Conservation (phyloP, 495 filamentous ascomycete genomes). For the Parachaetomium inaequale region DNA sequence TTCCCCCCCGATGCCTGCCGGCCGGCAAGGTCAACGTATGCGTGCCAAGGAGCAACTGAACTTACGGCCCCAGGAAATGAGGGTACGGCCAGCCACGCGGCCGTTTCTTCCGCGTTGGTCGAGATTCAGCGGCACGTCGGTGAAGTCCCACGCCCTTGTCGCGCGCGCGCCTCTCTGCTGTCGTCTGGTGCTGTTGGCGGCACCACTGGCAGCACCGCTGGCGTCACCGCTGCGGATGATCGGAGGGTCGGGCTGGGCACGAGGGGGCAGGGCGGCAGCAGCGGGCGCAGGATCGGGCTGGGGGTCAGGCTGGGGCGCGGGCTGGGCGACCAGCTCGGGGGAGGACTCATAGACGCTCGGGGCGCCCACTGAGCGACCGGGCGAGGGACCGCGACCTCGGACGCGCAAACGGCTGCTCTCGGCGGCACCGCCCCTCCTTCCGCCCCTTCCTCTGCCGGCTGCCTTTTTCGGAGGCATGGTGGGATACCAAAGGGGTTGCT, state of each 20-base stretch:
- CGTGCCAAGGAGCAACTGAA: neutral
- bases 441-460: neutral
- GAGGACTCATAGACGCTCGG: neutral
- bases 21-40: neutral
- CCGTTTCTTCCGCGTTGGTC: neutral
- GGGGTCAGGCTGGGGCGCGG: too few species aligned
- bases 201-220: neutral
- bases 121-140: neutral
- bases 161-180: neutral
- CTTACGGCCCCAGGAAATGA: neutral
- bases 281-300: neutral
- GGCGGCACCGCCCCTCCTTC: neutral
- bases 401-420: too few species aligned
- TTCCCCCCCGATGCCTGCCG: too few species aligned
- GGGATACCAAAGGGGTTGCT: neutral
- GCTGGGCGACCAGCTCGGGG: neutral
- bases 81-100: neutral
- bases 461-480: neutral
- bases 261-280: too few species aligned
- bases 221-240: neutral
- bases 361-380: too few species aligned
- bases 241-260: too few species aligned
- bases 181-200: neutral
- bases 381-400: neutral
- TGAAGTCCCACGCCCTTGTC: neutral